A percentile compares a stretch with the other conserved stretches of the same genome.
These are phyloP conservation scores for Coprinellus aureogranulatus DNA, from an alignment of 768 basidiomycete genomes.

Conservation along the genomic window DNA sequence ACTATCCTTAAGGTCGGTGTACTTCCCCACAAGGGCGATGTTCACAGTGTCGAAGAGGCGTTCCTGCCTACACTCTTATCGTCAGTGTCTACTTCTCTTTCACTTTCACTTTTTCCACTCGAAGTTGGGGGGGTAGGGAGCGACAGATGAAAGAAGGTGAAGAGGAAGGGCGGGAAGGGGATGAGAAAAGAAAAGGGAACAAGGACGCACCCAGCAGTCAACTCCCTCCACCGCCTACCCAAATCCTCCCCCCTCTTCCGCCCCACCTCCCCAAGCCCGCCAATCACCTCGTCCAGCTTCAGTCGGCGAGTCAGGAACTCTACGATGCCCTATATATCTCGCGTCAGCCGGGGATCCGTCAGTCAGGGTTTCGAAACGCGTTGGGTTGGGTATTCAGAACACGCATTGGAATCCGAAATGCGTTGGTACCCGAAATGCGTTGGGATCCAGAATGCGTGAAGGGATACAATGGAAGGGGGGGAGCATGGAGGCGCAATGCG, in stretches of 20 bases:
- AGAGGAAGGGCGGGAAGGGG: constrained; percentile 5
- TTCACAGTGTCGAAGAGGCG: constrained; percentile 85
- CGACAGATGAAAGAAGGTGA: not conserved
- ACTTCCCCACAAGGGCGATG: constrained; percentile 94
- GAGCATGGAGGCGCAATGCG: too few relatives aligned
- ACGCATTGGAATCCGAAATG: too few relatives aligned
- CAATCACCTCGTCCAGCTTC: constrained; percentile 57
- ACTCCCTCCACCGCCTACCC: constrained; percentile 73
- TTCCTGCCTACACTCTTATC: constrained; percentile 75
- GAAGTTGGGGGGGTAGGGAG: not conserved
- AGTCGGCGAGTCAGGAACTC: constrained; percentile 79
- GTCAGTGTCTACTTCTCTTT: too few relatives aligned
- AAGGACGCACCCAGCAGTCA: constrained; percentile 69
- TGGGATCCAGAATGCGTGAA: too few relatives aligned
- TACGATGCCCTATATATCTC: constrained; percentile 74
- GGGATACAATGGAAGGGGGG: too few relatives aligned
- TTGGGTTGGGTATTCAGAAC: too few relatives aligned
- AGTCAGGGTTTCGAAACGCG: too few relatives aligned
- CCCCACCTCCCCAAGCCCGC: constrained; percentile 49
- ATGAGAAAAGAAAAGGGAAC: too few relatives aligned
- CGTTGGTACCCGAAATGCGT: too few relatives aligned
- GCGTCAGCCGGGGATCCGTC: too few relatives aligned
- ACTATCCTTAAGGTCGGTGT: constrained; percentile 94
- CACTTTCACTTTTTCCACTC: not conserved
- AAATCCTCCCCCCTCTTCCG: constrained; percentile 60